A percentile compares a stretch with the other conserved stretches of the same genome.
phyloP scores from a whole-genome alignment of 2,329 filamentous ascomycete genomes.

The Pseudogymnoascus verrucosus region DNA sequence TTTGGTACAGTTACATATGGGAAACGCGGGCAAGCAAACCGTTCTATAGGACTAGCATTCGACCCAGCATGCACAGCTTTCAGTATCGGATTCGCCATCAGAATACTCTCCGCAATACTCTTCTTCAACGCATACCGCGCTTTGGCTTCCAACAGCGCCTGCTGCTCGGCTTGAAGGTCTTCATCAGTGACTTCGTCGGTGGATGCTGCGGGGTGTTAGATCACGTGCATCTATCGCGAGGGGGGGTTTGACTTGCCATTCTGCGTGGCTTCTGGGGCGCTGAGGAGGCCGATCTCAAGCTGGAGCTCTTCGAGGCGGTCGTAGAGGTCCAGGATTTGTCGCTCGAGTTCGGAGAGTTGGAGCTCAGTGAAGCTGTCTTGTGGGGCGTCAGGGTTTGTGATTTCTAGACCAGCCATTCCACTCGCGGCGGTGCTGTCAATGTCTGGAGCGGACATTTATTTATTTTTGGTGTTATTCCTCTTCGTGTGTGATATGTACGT shows the following conservation, averaged over 20 bases:
- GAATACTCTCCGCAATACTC: constrained; percentile 58
- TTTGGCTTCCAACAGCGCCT: constrained; percentile 57
- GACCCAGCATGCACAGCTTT: constrained; percentile 67
- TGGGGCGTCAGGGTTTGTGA: neutral
- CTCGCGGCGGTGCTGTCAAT: neutral
- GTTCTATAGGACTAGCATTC: constrained; percentile 57
- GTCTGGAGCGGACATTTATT: constrained; percentile 4
- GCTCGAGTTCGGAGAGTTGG: constrained; percentile 58
- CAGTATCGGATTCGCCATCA: constrained; percentile 67
- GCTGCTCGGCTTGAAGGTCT: constrained; percentile 50
- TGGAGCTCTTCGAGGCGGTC: constrained; percentile 63
- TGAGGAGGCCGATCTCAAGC: constrained; percentile 61
- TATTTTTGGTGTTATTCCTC: neutral
- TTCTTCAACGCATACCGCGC: constrained; percentile 62
- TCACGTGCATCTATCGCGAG: neutral
- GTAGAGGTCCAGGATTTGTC: constrained; percentile 59
- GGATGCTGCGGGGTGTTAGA: constrained; percentile 6
- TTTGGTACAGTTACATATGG: constrained; percentile 6
- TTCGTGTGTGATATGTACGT: neutral
- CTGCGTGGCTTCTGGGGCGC: constrained; percentile 31
- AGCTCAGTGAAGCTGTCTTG: constrained; percentile 27
- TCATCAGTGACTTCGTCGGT: constrained; percentile 36
- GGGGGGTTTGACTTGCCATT: constrained; percentile 18
- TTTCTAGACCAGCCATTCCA: constrained; percentile 2
- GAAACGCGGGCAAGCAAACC: constrained; percentile 37